These are phyloP conservation scores for Tetrapyrgos nigripes DNA, from an alignment of 1,284 basidiomycete species.

Conservation along the genomic window DNA sequence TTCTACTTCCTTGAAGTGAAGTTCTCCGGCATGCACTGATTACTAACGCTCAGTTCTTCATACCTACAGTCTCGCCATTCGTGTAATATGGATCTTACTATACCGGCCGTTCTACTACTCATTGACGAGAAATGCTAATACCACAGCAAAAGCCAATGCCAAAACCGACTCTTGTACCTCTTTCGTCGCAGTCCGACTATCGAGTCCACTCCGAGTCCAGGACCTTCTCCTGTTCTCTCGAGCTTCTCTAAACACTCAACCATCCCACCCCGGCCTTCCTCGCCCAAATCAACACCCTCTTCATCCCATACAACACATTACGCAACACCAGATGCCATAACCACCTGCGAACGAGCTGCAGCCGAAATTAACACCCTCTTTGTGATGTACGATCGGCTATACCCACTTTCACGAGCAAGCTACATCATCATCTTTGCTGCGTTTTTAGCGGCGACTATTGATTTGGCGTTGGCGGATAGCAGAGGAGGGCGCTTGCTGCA, in stretches of 20 bases:
- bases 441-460: conserved; percentile 20
- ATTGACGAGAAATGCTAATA: not conserved
- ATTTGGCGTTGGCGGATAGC: conserved; percentile 16
- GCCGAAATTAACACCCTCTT: conserved; percentile 16
- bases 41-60: no score
- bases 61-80: conserved; percentile 16
- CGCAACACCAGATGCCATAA: no score
- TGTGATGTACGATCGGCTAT: conserved; percentile 14
- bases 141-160: no score
- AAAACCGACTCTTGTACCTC: not conserved
- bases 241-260: no score
- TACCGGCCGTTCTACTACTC: conserved; percentile 20
- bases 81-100: conserved; percentile 20
- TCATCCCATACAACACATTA: conserved; percentile 7
- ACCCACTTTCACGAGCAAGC: conserved; percentile 15
- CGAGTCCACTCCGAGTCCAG: not conserved
- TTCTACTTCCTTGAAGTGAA: no score
- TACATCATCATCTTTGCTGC: conserved; percentile 21
- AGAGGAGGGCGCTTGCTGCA: not conserved
- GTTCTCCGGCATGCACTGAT: no score
- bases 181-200: not conserved
- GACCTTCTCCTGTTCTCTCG: no score
- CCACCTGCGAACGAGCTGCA: conserved; percentile 17
- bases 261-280: no score
- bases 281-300: not conserved